A percentile compares a stretch with the other conserved stretches of the same genome.
phyloP scores from a whole-genome alignment of 805 yeast species.

The Candida nitratophila region DNA sequence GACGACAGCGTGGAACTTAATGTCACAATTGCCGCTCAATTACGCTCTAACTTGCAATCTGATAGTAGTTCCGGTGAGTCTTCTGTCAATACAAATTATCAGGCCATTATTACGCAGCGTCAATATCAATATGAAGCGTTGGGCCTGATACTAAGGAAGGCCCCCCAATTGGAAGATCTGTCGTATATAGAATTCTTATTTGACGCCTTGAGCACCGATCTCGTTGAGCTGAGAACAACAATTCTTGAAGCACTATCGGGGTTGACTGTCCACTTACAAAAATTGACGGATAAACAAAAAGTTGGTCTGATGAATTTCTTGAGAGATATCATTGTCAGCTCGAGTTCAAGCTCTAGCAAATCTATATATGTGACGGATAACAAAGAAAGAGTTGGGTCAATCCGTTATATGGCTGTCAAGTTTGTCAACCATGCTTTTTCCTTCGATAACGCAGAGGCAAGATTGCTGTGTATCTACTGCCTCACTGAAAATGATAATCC shows the following conservation, averaged over 20 bases:
- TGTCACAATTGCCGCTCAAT: slow-evolving; percentile 39
- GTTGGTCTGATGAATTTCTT: slow-evolving; percentile 27
- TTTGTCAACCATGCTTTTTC: slow-evolving; percentile 57
- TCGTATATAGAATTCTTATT: slow-evolving; percentile 59
- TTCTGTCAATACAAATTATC: slow-evolving; percentile 6
- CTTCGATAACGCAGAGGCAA: slow-evolving; percentile 59
- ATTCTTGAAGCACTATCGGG: slow-evolving; percentile 67
- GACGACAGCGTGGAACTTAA: slow-evolving; percentile 23
- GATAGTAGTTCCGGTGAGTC: slow-evolving; percentile 4
- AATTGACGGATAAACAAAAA: slow-evolving; percentile 32
- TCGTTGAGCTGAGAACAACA: slow-evolving; percentile 52
- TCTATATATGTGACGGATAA: too few relatives aligned
- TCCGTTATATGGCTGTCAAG: slow-evolving; percentile 60
- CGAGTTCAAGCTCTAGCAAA: too few relatives aligned
- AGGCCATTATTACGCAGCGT: slow-evolving; percentile 37
- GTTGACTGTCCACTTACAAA: slow-evolving; percentile 41
- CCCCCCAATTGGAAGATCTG: slow-evolving; percentile 39
- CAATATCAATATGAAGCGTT: slow-evolving; percentile 71
- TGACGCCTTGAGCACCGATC: slow-evolving; percentile 60
- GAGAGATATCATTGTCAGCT: slow-evolving; percentile 12
- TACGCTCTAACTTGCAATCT: slow-evolving; percentile 38
- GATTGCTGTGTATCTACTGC: slow-evolving; percentile 59
- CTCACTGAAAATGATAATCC: slow-evolving; percentile 48
- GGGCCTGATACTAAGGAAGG: slow-evolving; percentile 52
- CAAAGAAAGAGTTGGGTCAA: slow-evolving; percentile 34